A percentile compares a stretch with the other conserved stretches of the same genome.
Conservation (phyloP, 2,329 filamentous ascomycete genomes). For the Colletotrichum euphorbiae region DNA sequence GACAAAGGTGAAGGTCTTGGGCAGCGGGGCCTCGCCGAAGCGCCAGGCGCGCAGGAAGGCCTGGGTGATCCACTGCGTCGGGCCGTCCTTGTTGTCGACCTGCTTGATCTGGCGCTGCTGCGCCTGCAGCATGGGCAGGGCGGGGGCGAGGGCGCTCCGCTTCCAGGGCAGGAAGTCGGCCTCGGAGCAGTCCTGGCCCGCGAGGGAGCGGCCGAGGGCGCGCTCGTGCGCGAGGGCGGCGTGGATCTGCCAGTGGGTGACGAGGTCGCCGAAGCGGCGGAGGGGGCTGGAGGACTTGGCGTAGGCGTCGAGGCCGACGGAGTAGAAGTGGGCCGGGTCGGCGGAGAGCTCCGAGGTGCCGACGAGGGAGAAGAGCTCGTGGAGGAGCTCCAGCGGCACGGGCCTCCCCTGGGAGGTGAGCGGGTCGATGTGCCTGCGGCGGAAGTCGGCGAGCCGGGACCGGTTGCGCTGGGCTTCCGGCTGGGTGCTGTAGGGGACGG, state of each 20-base stretch:
- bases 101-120: slow-evolving; percentile 63
- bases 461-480: slow-evolving; percentile 53
- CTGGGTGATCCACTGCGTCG: slow-evolving; percentile 67
- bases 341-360: slow-evolving; percentile 66
- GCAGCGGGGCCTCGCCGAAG: slow-evolving; percentile 61
- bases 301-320: slow-evolving; percentile 70
- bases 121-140: slow-evolving; percentile 63
- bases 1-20: slow-evolving; percentile 61
- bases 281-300: slow-evolving; percentile 74
- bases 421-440: slow-evolving; percentile 53
- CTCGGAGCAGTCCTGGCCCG: slow-evolving; percentile 42
- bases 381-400: slow-evolving; percentile 46
- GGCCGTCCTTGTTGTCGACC: slow-evolving; percentile 57
- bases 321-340: slow-evolving; percentile 65
- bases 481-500: slow-evolving; percentile 69
- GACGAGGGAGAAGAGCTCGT: slow-evolving; percentile 51
- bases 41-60: slow-evolving; percentile 71
- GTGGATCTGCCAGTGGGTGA: slow-evolving; percentile 76
- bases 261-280: slow-evolving; percentile 71
- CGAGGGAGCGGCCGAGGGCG: slow-evolving; percentile 44
- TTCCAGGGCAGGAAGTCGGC: slow-evolving; percentile 60
- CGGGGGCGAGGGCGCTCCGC: slow-evolving; percentile 53
- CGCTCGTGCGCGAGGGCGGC: slow-evolving; percentile 64
- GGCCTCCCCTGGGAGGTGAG: slow-evolving; percentile 48
- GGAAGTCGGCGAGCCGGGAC: slow-evolving; percentile 52